These are phyloP conservation scores for Pseudogymnoascus verrucosus DNA, from an alignment of 2,329 filamentous ascomycete genomes.

Conservation along the genomic window DNA sequence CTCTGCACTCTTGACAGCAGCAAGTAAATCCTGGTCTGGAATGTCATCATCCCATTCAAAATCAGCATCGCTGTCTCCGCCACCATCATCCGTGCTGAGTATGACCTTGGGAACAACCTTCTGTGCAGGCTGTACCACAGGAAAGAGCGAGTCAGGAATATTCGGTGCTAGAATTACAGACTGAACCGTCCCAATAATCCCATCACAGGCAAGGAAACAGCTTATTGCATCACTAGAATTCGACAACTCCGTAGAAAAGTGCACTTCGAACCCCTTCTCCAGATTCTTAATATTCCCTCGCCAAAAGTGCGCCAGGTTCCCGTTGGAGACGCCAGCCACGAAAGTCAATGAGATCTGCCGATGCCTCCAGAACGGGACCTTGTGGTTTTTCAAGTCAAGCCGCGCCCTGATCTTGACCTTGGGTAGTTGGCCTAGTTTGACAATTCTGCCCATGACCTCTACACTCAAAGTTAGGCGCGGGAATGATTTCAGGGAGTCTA, in stretches of 20 bases:
- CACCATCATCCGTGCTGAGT: not conserved
- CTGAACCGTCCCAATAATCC: slow-evolving; percentile 57
- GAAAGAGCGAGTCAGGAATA: slow-evolving; percentile 30
- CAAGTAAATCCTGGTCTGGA: slow-evolving; percentile 36
- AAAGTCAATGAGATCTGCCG: slow-evolving; percentile 64
- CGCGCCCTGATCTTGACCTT: slow-evolving; percentile 57
- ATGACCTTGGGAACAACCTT: slow-evolving; percentile 3
- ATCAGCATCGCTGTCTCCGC: slow-evolving; percentile 24
- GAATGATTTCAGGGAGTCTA: slow-evolving; percentile 59
- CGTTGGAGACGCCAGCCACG: slow-evolving; percentile 63
- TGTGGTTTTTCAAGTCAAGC: slow-evolving; percentile 65
- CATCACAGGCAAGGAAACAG: slow-evolving; percentile 74
- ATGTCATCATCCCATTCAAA: slow-evolving; percentile 25
- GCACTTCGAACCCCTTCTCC: slow-evolving; percentile 47
- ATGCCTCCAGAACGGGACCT: slow-evolving; percentile 54
- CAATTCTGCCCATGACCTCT: slow-evolving; percentile 26
- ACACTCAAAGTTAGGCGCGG: slow-evolving; percentile 46
- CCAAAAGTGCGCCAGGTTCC: slow-evolving; percentile 62
- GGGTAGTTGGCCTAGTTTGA: slow-evolving; percentile 34
- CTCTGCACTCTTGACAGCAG: slow-evolving; percentile 24
- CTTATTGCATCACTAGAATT: slow-evolving; percentile 49
- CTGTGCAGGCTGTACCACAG: slow-evolving; percentile 6
- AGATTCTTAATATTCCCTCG: slow-evolving; percentile 56
- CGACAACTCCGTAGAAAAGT: slow-evolving; percentile 49
- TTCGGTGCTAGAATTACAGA: slow-evolving; percentile 21